These are phyloP conservation scores for Plasmodium gonderi DNA, from an alignment of 169 alveolate species.

Conservation along the genomic window DNA sequence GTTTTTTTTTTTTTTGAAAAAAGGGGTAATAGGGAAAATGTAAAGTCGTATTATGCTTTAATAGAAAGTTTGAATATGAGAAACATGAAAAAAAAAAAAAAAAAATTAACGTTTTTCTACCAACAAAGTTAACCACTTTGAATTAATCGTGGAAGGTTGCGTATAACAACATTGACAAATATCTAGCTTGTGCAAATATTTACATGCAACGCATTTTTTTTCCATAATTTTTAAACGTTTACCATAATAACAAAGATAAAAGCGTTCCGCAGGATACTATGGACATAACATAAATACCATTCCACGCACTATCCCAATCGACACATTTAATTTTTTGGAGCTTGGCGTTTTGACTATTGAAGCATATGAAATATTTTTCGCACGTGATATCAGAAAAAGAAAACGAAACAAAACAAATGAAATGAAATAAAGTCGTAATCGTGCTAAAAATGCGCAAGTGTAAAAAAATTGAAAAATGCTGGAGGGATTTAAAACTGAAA, in stretches of 20 bases:
- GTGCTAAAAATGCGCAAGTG: background rate
- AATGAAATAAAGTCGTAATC: too few relatives aligned
- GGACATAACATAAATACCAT: too few relatives aligned
- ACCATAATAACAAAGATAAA: background rate
- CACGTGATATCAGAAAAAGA: too few relatives aligned
- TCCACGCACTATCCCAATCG: too few relatives aligned
- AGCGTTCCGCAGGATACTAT: too few relatives aligned
- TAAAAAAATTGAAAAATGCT: background rate
- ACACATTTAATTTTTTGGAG: too few relatives aligned
- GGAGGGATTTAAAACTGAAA: background rate
- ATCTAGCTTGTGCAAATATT: background rate
- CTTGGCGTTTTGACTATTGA: too few relatives aligned
- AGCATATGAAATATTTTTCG: too few relatives aligned
- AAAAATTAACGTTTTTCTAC: too few relatives aligned
- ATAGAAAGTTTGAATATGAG: background rate
- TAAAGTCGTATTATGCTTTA: background rate
- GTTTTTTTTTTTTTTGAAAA: background rate
- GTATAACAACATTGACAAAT: background rate
- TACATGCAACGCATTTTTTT: background rate
- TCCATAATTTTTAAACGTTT: background rate
- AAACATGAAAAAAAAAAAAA: background rate
- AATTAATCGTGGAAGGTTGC: background rate
- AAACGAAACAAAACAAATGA: too few relatives aligned
- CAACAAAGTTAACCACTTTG: constrained; percentile 1
- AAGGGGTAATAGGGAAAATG: background rate